A percentile compares a stretch with the other conserved stretches of the same genome.
These are phyloP conservation scores for Cryptosporidium xiaoi DNA, from an alignment of 169 alveolate species.

Conservation along the genomic window DNA sequence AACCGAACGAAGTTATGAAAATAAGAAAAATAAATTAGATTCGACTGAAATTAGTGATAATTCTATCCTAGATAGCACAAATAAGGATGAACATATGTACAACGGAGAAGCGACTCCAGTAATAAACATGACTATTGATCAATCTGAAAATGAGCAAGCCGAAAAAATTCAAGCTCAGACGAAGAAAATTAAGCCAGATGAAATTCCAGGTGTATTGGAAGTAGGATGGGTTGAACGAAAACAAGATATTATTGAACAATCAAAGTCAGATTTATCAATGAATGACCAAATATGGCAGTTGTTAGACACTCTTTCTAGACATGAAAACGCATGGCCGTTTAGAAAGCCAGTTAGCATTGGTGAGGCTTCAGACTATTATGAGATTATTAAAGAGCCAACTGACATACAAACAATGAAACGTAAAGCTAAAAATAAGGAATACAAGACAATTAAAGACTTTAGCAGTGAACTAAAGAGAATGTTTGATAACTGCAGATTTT, in stretches of 20 bases:
- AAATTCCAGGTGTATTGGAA: constrained; percentile 92
- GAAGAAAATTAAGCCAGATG: constrained; percentile 80
- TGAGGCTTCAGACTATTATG: constrained; percentile 97
- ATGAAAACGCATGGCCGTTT: constrained; percentile 93
- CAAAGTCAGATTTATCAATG: constrained; percentile 76
- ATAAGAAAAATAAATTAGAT: not conserved
- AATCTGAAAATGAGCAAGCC: not conserved
- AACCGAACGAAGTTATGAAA: not conserved
- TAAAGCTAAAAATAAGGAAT: constrained; percentile 89
- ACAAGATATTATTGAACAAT: constrained; percentile 62
- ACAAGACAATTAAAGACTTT: constrained; percentile 89
- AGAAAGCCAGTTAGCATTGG: constrained; percentile 94
- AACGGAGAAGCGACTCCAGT: not conserved
- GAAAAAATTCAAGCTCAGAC: not conserved
- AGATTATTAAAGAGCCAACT: constrained; percentile 95
- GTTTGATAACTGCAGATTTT: constrained; percentile 94
- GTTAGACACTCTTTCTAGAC: constrained; percentile 83
- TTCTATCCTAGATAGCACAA: constrained; percentile 22
- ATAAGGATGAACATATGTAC: constrained; percentile 14
- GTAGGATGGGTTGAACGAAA: constrained; percentile 91
- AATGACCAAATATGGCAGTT: constrained; percentile 86
- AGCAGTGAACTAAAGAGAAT: constrained; percentile 93
- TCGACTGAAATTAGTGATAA: constrained; percentile 1
- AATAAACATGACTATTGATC: not conserved
- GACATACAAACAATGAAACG: constrained; percentile 93